Conservation (phyloP, 2,329 filamentous ascomycete genomes). For the Penicillium sp. region DNA sequence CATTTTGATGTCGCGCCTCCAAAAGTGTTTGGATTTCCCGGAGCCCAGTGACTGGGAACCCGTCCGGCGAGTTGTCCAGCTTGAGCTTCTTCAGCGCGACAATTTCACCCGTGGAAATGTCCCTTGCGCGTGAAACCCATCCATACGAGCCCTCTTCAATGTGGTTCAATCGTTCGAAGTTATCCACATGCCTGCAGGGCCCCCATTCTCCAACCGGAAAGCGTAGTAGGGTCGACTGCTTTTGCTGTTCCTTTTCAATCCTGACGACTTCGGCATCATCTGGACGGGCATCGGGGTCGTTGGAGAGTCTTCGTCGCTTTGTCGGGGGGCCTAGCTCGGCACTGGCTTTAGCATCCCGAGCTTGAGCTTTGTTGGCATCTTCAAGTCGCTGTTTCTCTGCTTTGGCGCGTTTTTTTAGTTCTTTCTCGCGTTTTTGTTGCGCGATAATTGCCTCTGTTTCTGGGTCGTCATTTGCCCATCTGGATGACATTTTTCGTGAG, state of each 20-base stretch:
- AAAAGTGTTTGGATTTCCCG: conserved; percentile 90
- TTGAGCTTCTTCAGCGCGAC: conserved; percentile 94
- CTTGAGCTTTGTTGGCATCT: conserved; percentile 44
- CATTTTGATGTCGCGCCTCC: conserved; percentile 74
- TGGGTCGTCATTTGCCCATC: conserved; percentile 84
- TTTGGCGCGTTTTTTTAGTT: conserved; percentile 82
- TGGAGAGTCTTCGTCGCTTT: conserved; percentile 61
- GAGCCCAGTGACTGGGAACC: conserved; percentile 86
- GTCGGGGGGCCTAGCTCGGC: conserved; percentile 49
- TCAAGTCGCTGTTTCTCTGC: conserved; percentile 74
- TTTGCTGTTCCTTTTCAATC: conserved; percentile 25
- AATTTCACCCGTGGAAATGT: conserved; percentile 69
- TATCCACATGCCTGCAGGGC: conserved; percentile 72
- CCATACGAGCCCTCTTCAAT: conserved; percentile 98
- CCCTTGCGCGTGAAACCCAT: conserved; percentile 81
- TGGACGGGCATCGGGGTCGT: conserved; percentile 37
- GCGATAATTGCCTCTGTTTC: conserved; percentile 69
- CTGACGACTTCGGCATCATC: conserved; percentile 22
- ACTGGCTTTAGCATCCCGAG: conserved; percentile 27
- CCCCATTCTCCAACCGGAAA: conserved; percentile 69
- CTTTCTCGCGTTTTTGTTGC: conserved; percentile 74
- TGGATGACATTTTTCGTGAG: conserved; percentile 60
- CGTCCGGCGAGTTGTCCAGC: conserved; percentile 73
- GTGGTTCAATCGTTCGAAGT: conserved; percentile 89
- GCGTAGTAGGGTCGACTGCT: conserved; percentile 61